A percentile compares a stretch with the other conserved stretches of the same genome.
phyloP scores from a whole-genome alignment of 169 alveolate genomes.

The Cystoisospora suis region DNA sequence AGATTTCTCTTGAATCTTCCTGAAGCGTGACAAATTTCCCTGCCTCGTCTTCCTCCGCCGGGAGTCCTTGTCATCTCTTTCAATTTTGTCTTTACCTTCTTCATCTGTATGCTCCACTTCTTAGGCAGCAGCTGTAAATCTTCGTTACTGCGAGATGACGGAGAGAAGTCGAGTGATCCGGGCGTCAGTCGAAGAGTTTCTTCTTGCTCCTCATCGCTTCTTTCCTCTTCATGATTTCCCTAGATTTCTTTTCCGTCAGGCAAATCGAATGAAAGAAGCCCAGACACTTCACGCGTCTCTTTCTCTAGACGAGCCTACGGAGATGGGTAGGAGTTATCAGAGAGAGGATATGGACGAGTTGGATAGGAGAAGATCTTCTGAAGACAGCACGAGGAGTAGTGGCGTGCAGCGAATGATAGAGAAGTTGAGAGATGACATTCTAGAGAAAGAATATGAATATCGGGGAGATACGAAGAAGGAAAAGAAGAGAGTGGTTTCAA shows the following conservation, averaged over 20 bases:
- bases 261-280: neutral
- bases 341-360: too few relatives aligned
- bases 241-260: too few relatives aligned
- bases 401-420: neutral
- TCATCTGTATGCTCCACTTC: neutral
- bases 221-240: neutral
- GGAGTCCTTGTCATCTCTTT: neutral
- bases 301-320: neutral
- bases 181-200: conserved; percentile 48
- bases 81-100: neutral
- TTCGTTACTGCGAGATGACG: conserved; percentile 36
- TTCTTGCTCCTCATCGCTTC: conserved; percentile 42
- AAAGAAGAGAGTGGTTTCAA: neutral
- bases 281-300: neutral
- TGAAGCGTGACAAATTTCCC: too few relatives aligned
- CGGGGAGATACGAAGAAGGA: too few relatives aligned
- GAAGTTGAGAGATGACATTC: neutral
- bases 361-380: too few relatives aligned
- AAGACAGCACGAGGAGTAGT: too few relatives aligned
- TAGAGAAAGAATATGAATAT: too few relatives aligned
- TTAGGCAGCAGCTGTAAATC: conserved; percentile 48
- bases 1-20: too few relatives aligned
- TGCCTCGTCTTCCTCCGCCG: neutral
- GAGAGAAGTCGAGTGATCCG: conserved; percentile 39
- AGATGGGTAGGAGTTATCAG: too few relatives aligned